Base-by-base conservation (phyloP, 2,329 filamentous ascomycete genomes). In the Keithomyces neogunnii region DNA sequence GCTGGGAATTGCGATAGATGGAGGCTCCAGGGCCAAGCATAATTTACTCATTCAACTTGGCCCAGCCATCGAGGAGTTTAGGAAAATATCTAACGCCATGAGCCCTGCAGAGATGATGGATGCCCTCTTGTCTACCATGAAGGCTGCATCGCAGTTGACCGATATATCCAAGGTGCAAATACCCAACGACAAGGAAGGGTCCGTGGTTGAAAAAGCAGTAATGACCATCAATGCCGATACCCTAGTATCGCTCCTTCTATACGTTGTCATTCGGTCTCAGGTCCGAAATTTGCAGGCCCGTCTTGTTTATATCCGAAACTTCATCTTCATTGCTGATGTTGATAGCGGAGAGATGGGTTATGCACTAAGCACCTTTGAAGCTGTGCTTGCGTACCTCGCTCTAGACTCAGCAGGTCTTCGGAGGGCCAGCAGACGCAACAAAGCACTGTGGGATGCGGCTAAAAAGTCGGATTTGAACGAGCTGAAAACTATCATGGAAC, bases 251-350 rank as follows among this genome's bases (percentile, higher is more conserved):
- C 72, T 99, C 53, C 76, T 99, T 11, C 76, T 99, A 26, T 84
- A 95, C 55, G 90, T 99, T 13, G 88, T 99, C 9, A 97, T 99
- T 54, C 81, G 92, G 56, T 89, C 92, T 9, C 88, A 93, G 54
- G 84, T 95, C 30, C 84, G 88, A 53, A 86, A 96, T 67, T 74
- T 99, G 7, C 89, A 96, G 60, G 90, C 93, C 3, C 81, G 92
- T 26, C 73, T 99, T 45, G 77, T 87, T n/a, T 99, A 97, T 65
- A 96, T 97, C 77, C 87, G 92, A 43, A 89, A 95, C 62, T 99
- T 96, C 63, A 93, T 96, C 58, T 99, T 96, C 68, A 91, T 96
- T 48, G 93, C 97, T 60, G 93, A 99, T 69, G 90, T 99, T 7
- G 93, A 99, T 58, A 95, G 84, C 55, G 93, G 93, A 47, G 93